These are phyloP conservation scores for Candida fluviatilis DNA, from an alignment of 805 yeast species.

Conservation along the genomic window DNA sequence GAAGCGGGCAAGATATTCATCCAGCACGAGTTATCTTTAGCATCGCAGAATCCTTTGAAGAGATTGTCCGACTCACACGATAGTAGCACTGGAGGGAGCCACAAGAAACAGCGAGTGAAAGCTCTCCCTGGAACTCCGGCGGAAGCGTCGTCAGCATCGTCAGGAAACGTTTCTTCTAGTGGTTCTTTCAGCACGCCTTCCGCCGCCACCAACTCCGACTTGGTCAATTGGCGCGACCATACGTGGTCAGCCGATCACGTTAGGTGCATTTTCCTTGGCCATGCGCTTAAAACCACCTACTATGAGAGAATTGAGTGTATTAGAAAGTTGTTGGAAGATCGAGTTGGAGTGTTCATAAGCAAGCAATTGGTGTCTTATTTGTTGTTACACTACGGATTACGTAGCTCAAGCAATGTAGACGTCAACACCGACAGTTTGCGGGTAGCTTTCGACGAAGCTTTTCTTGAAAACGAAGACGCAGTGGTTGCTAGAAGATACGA, in stretches of 20 bases:
- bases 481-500: constrained; percentile 5
- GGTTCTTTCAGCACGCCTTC: no score
- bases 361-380: constrained; percentile 11
- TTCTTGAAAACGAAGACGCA: constrained; percentile 7
- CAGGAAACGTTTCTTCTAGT: no score
- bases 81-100: no score
- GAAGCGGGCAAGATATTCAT: constrained; percentile 28
- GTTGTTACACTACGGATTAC: constrained; percentile 17
- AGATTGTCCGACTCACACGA: no score
- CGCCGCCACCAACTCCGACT: no score
- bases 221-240: constrained; percentile 10
- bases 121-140: no score
- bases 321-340: constrained; percentile 9
- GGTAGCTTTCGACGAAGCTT: constrained; percentile 14
- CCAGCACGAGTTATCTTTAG: constrained; percentile 7
- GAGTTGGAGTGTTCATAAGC: constrained; percentile 9
- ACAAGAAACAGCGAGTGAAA: no score
- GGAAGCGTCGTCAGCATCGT: background rate
- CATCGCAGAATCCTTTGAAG: background rate
- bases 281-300: constrained; percentile 4
- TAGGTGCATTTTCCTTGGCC: constrained; percentile 9
- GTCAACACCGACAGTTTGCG: constrained; percentile 7
- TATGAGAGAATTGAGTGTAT: constrained; percentile 11
- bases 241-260: constrained; percentile 17
- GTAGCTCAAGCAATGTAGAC: constrained; percentile 5